These are phyloP conservation scores for Pythium phragmitis DNA, from an alignment of 352 stramenopile species.

Conservation along the genomic window DNA sequence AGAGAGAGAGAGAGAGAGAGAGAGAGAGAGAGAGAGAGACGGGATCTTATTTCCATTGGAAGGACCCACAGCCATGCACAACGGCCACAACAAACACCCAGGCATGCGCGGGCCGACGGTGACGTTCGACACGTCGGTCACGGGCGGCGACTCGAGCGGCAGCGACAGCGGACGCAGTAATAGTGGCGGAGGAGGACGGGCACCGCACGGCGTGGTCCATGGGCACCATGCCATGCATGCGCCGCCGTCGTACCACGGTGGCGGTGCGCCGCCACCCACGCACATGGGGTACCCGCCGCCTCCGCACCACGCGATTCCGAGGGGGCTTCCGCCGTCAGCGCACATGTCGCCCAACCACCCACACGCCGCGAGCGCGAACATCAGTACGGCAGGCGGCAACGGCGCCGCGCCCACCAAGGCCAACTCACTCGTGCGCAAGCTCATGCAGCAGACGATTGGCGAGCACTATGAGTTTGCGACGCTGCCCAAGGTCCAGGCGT, in stretches of 20 bases:
- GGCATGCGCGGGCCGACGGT: slow-evolving; percentile 40
- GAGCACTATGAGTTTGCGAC: slow-evolving; percentile 71
- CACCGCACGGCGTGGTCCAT: background rate
- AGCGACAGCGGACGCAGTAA: slow-evolving; percentile 41
- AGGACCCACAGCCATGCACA: slow-evolving; percentile 30
- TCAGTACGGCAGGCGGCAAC: background rate
- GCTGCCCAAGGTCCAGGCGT: slow-evolving; percentile 65
- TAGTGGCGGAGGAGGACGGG: background rate
- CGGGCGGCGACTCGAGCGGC: slow-evolving; percentile 44
- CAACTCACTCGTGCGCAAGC: slow-evolving; percentile 64
- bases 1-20: too few relatives aligned
- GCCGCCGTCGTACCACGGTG: slow-evolving; percentile 5
- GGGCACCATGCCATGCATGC: slow-evolving; percentile 2
- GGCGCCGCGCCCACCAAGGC: slow-evolving; percentile 19
- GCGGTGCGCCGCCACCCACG: background rate
- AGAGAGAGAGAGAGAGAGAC: too few relatives aligned
- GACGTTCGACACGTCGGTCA: slow-evolving; percentile 69
- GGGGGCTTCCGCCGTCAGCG: slow-evolving; percentile 8
- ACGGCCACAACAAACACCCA: slow-evolving; percentile 41
- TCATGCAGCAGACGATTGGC: slow-evolving; percentile 77
- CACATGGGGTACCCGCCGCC: background rate
- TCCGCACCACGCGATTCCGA: background rate
- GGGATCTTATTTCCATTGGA: background rate
- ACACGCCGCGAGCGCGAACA: background rate
- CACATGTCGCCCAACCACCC: slow-evolving; percentile 18